Evolutionary conservation across 1,284 basidiomycete species (phyloP).

Genomic region (Puccinia triticina): DNA sequence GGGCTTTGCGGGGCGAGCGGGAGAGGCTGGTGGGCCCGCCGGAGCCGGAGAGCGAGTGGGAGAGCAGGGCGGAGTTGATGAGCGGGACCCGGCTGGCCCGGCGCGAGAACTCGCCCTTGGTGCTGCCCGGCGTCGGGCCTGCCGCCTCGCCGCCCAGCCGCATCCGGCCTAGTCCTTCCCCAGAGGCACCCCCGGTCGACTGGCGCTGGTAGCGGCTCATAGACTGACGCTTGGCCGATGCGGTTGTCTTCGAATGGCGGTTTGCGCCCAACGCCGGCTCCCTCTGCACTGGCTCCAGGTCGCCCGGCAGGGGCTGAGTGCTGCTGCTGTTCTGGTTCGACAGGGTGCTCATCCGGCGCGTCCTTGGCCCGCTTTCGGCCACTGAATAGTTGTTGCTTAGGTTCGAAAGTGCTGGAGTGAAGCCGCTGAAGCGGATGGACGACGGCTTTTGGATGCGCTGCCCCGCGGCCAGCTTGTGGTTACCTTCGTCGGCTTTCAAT

Average conservation of each 20-base stretch:
- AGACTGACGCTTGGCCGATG: constrained; percentile 17
- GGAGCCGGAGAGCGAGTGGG: not conserved
- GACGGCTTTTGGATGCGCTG: constrained; percentile 4
- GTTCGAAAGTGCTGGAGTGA: not conserved
- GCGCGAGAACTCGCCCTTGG: constrained; percentile 3
- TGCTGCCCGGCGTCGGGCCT: not conserved
- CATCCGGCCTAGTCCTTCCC: not conserved
- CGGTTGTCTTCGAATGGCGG: constrained; percentile 16
- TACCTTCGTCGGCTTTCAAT: not conserved
- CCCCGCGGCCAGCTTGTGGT: not conserved
- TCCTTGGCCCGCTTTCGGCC: not conserved
- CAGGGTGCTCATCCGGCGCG: not conserved
- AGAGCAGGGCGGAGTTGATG: constrained; percentile 12
- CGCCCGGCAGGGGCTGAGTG: too few relatives aligned
- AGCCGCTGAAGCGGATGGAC: constrained; percentile 3
- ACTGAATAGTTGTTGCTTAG: not conserved
- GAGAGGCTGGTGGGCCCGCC: not conserved
- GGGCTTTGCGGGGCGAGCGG: not conserved
- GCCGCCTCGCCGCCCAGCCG: not conserved
- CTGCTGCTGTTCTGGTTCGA: not conserved
- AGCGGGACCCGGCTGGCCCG: constrained; percentile 28
- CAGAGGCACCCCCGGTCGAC: constrained; percentile 9
- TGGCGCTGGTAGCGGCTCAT: constrained; percentile 18
- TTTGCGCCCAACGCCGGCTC: constrained; percentile 30
- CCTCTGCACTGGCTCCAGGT: too few relatives aligned